Evolutionary conservation across 139 green algal species (phyloP).

Genomic region (Gonium pectorale): DNA sequence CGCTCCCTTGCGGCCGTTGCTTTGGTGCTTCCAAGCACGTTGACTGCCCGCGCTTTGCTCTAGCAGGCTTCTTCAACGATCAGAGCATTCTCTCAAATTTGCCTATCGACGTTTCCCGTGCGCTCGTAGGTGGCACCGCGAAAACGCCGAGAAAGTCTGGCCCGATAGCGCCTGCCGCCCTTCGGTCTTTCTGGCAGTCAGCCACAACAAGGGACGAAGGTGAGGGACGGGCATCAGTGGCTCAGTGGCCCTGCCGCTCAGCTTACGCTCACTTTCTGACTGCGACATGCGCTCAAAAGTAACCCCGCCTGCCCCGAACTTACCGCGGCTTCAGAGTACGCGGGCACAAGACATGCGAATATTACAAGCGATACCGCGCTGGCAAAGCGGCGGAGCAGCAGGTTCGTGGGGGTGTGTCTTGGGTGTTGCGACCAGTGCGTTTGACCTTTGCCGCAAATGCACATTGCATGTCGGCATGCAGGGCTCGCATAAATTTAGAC

Average conservation of each 20-base stretch:
- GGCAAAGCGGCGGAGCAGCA: conserved; percentile 40
- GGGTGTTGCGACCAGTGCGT: too few relatives aligned
- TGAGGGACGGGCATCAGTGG: background rate
- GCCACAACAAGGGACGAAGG: conserved; percentile 44
- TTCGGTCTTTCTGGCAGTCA: conserved; percentile 36
- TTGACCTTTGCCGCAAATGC: too few relatives aligned
- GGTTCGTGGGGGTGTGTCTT: background rate
- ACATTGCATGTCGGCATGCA: too few relatives aligned
- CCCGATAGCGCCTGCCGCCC: conserved; percentile 8
- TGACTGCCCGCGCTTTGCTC: background rate
- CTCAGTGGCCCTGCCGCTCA: too few relatives aligned
- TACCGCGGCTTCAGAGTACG: background rate
- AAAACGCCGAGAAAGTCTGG: conserved; percentile 28
- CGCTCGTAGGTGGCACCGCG: conserved; percentile 18
- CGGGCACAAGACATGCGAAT: conserved; percentile 34
- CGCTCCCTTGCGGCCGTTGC: too few relatives aligned
- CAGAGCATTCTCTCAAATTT: too few relatives aligned
- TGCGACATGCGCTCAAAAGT: too few relatives aligned
- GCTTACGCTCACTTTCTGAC: too few relatives aligned
- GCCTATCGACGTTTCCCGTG: too few relatives aligned
- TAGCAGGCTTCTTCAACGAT: too few relatives aligned
- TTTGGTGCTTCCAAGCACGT: background rate
- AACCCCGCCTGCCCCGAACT: background rate
- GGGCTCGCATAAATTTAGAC: too few relatives aligned
- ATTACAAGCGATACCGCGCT: conserved; percentile 38